Base-by-base conservation (phyloP, 257 asterid genomes). In the Salvia hispanica region DNA sequence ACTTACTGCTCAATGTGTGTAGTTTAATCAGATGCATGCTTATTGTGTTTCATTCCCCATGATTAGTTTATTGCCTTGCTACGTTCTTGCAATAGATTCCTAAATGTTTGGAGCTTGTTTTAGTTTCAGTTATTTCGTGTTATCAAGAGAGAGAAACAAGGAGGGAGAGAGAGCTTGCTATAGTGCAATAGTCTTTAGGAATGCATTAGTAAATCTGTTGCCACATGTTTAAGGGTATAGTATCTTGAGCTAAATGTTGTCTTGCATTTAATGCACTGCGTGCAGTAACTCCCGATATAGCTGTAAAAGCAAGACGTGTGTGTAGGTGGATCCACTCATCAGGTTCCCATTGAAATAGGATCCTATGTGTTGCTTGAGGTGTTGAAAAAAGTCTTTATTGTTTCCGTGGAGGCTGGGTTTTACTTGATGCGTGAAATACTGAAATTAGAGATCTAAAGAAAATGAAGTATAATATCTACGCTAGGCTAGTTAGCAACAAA, bases 1-100 rank as follows among this genome's bases (percentile, higher is more conserved):
- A 15, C 45, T 55, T 33, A 5, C 9, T 39, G 56, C 61, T 79
- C 42, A 60, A 45, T 54, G 4, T 47, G 47, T 75, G 43, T 36
- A 5, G 58, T 54, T 50, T 36, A 14, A 25, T 37, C 36, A 0
- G 14, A 31, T 50, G 61, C 70, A 9, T 28, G 12, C 43, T 45
- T 28, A 28, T 51, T 10, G 54, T 47, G 62, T 62, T n/a, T 36
- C 2, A 3, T 58, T 18, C 46, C 46, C 11, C 45, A 5, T 7
- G 18, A 10, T 21, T 66, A 44, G 68, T 66, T 64, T 4, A 58
- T 47, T 71, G 2, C 56, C 45, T 18, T 58, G 45, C 48, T 36
- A 28, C 62, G 64, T 21, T 37, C n/a, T 58, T 63, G 44, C 63
- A 47, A 8, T 69, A 13, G 46, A 33, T 39, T 25, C 55, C 36